phyloP scores from a whole-genome alignment of 495 filamentous ascomycete species.

The Hyaloscypha bicolor region DNA sequence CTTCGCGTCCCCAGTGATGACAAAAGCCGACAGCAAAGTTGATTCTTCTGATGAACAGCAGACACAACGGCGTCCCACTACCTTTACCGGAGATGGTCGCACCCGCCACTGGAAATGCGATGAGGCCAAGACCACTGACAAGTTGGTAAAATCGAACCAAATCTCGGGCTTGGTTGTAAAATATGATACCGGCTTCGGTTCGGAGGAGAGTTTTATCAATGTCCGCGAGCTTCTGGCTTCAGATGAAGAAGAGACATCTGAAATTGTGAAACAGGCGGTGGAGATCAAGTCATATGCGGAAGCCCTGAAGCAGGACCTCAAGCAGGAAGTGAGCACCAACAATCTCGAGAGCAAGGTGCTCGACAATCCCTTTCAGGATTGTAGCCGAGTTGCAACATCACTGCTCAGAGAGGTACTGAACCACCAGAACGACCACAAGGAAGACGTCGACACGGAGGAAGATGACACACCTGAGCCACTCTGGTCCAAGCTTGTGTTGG shows the following conservation, averaged over 20 bases:
- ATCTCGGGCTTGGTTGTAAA: neutral
- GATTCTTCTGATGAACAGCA: neutral
- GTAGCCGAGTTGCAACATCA: neutral
- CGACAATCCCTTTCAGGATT: neutral
- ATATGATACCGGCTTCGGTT: neutral
- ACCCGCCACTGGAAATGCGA: neutral
- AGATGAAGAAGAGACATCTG: neutral
- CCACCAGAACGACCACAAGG: neutral
- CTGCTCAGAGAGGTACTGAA: neutral
- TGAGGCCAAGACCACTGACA: too few relatives aligned
- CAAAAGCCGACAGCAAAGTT: neutral
- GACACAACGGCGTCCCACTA: neutral
- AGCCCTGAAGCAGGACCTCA: neutral
- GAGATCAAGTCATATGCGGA: neutral
- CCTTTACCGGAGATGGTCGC: neutral
- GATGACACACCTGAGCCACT: neutral
- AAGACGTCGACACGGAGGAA: neutral
- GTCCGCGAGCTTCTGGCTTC: neutral
- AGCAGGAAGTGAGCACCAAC: neutral
- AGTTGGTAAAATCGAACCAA: too few relatives aligned
- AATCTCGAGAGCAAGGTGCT: neutral
- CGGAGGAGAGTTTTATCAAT: neutral
- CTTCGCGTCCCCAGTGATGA: too few relatives aligned
- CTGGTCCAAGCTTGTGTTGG: neutral
- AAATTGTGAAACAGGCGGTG: neutral